These are phyloP conservation scores for Arctostaphylos glauca DNA, from an alignment of 148 eudicot genomes.

Conservation along the genomic window DNA sequence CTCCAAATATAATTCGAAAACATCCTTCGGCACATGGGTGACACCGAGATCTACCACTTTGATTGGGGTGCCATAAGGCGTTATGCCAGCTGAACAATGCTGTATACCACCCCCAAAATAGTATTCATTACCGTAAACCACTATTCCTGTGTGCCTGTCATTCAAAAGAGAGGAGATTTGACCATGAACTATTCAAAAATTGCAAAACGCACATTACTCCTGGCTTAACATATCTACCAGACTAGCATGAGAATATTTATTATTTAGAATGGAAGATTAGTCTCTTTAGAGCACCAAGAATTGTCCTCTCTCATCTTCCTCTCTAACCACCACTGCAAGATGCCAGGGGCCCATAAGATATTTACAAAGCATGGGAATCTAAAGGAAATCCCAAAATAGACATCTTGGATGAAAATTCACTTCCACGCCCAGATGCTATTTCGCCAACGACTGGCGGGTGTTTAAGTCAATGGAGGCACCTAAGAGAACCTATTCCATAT, in stretches of 20 bases:
- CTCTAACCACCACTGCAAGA: neutral
- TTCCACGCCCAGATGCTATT: neutral
- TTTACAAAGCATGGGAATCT: neutral
- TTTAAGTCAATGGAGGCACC: neutral
- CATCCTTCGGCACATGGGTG: slow-evolving; percentile 86
- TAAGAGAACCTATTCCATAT: no score
- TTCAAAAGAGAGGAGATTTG: neutral
- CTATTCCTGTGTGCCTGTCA: slow-evolving; percentile 91
- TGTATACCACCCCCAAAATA: slow-evolving; percentile 95
- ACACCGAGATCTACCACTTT: slow-evolving; percentile 77
- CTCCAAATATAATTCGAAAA: slow-evolving; percentile 80
- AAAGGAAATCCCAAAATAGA: neutral
- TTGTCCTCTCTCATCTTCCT: neutral
- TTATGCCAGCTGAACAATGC: slow-evolving; percentile 58
- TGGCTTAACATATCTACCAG: neutral
- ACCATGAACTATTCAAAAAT: neutral
- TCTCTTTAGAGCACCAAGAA: neutral
- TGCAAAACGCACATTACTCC: neutral
- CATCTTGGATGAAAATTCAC: neutral
- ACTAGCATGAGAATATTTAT: no score
- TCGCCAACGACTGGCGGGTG: no score
- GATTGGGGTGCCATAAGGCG: slow-evolving; percentile 87
- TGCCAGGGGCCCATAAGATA: neutral
- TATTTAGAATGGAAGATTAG: neutral
- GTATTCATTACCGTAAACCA: slow-evolving; percentile 89